Percentiles rank a stretch among this genome's conserved stretches.
These are phyloP conservation scores for Manihot esculenta DNA, from an alignment of 441 rosid genomes.

Conservation along the genomic window DNA sequence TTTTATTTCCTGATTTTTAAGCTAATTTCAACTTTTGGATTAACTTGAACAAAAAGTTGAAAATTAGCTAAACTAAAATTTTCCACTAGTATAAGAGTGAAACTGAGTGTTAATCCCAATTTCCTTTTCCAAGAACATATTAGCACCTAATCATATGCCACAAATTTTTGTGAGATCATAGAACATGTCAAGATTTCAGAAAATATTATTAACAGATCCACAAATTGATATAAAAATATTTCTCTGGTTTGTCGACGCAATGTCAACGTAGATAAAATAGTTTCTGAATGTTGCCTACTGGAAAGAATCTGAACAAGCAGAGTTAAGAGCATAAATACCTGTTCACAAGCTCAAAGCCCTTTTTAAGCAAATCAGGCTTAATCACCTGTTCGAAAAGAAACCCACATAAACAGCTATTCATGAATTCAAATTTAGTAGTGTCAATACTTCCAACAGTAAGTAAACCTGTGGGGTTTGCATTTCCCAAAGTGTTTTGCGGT, in stretches of 20 bases:
- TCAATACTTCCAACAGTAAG: constrained; percentile 11
- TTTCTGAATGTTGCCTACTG: neutral
- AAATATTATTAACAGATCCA: neutral
- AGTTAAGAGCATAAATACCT: constrained; percentile 43
- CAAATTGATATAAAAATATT: neutral
- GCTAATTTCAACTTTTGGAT: too few relatives aligned
- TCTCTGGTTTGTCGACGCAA: neutral
- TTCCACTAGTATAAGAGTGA: neutral
- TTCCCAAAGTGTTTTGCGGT: constrained; percentile 92
- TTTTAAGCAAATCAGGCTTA: constrained; percentile 68
- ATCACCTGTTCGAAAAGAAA: constrained; percentile 55
- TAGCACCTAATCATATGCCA: neutral
- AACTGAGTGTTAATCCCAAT: neutral
- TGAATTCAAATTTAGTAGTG: neutral
- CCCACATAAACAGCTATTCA: neutral
- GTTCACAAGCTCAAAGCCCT: constrained; percentile 83
- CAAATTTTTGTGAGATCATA: neutral
- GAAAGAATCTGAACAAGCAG: neutral
- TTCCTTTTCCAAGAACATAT: neutral
- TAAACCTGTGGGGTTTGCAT: constrained; percentile 98
- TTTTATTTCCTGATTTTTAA: too few relatives aligned
- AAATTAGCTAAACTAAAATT: too few relatives aligned
- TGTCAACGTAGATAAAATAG: neutral
- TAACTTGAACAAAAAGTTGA: too few relatives aligned
- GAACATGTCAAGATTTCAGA: neutral